phyloP scores from a whole-genome alignment of 2,329 filamentous ascomycete species.

The Cercospora sesami region DNA sequence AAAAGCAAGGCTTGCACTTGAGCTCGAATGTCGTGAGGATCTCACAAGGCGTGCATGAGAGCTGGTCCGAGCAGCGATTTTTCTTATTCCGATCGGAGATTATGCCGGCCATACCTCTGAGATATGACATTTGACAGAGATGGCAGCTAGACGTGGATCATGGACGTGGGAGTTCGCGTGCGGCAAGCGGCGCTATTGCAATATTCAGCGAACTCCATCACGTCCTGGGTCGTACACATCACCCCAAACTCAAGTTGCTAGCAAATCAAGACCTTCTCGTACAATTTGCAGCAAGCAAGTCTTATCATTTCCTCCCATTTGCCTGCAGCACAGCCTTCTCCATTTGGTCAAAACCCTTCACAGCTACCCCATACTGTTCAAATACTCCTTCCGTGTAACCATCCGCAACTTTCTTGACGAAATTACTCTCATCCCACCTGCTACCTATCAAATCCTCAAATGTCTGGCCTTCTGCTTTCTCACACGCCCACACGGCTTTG shows the following conservation, averaged over 20 bases:
- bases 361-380: slow-evolving; percentile 72
- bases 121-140: background rate
- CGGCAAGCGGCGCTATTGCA: background rate
- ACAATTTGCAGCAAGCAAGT: background rate
- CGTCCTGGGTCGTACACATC: background rate
- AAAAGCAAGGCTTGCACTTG: background rate
- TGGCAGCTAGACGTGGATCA: background rate
- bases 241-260: background rate
- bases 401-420: slow-evolving; percentile 77
- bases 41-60: background rate
- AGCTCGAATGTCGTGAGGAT: background rate
- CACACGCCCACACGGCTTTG: slow-evolving; percentile 91
- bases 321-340: slow-evolving; percentile 63
- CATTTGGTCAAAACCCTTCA: slow-evolving; percentile 75
- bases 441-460: slow-evolving; percentile 85
- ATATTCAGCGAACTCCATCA: background rate
- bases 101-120: background rate
- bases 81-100: background rate
- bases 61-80: background rate
- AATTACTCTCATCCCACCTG: slow-evolving; percentile 82
- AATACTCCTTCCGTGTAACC: slow-evolving; percentile 77
- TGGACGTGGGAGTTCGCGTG: background rate
- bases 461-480: slow-evolving; percentile 59
- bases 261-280: background rate
- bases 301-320: background rate